Percentiles rank a stretch among this genome's conserved stretches.
phyloP scores from a whole-genome alignment of 78 protist genomes.

The Monocercomonoides exilis region DNA sequence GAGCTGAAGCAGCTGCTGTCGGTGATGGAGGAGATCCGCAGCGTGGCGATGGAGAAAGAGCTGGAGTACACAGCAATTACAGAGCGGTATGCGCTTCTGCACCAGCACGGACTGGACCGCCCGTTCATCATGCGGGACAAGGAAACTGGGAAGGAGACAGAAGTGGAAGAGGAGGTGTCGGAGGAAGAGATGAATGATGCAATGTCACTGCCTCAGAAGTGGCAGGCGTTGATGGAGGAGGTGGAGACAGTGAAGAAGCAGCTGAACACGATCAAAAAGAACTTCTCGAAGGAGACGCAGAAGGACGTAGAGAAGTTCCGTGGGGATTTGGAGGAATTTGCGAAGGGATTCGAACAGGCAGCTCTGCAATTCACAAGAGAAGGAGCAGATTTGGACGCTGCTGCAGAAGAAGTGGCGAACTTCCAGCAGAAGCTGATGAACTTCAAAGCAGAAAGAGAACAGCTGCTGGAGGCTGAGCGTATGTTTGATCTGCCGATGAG shows the following conservation, averaged over 20 bases:
- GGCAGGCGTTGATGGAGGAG: conserved; percentile 28
- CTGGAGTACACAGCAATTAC: conserved; percentile 25
- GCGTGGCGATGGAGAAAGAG: conserved; percentile 38
- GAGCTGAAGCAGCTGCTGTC: conserved; percentile 52
- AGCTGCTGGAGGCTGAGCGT: conserved; percentile 45
- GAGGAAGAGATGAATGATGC: background rate
- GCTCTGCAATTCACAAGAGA: conserved; percentile 26
- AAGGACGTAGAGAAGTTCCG: conserved; percentile 25
- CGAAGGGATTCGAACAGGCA: conserved; percentile 28
- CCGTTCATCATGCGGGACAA: background rate
- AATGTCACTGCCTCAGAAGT: conserved; percentile 39
- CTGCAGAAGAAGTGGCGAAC: background rate
- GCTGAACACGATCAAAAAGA: background rate
- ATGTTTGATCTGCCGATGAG: conserved; percentile 54
- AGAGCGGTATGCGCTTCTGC: background rate
- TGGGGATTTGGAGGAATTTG: conserved; percentile 42
- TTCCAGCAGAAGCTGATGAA: conserved; percentile 14
- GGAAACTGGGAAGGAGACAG: background rate
- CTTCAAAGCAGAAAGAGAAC: conserved; percentile 7
- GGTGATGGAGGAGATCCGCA: conserved; percentile 31
- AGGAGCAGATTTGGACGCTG: background rate
- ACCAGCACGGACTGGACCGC: background rate
- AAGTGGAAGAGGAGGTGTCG: background rate
- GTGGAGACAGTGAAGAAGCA: conserved; percentile 20
- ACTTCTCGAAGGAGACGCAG: conserved; percentile 1